A percentile compares a stretch with the other conserved stretches of the same genome.
Evolutionary conservation across 1,139 yeast species (phyloP).

Genomic region (Arxiozyma slooffiae): DNA sequence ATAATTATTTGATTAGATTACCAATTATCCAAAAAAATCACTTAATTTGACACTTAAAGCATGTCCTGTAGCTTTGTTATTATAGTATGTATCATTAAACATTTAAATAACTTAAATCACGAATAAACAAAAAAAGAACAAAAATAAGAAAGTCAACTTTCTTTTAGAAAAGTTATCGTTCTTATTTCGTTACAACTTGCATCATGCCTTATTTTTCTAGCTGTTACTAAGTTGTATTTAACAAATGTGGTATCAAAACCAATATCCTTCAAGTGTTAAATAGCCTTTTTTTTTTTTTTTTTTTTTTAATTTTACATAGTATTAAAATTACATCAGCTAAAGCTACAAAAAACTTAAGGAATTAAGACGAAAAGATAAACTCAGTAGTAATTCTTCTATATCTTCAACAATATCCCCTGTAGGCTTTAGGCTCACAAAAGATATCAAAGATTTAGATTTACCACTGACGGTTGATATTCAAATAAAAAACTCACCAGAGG

Average conservation of each 20-base stretch:
- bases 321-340: conserved; percentile 52
- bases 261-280: neutral
- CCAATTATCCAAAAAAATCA: too few relatives aligned
- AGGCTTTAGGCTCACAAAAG: conserved; percentile 42
- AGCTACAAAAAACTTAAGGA: conserved; percentile 46
- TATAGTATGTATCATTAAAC: neutral
- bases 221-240: neutral
- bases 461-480: conserved; percentile 53
- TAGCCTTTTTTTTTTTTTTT: too few relatives aligned
- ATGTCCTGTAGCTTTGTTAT: neutral
- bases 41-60: neutral
- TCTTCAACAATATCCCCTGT: conserved; percentile 36
- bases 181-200: neutral
- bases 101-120: conserved; percentile 7
- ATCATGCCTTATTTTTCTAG: neutral
- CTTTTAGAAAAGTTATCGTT: neutral
- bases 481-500: conserved; percentile 47
- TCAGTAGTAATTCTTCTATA: conserved; percentile 10
- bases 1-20: too few relatives aligned
- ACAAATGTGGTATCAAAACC: neutral
- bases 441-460: conserved; percentile 57
- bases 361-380: conserved; percentile 9
- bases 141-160: too few relatives aligned
- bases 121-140: too few relatives aligned
- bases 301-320: neutral